Base-by-base conservation (phyloP, 495 filamentous ascomycete species). In the Chaetomium tenue region DNA sequence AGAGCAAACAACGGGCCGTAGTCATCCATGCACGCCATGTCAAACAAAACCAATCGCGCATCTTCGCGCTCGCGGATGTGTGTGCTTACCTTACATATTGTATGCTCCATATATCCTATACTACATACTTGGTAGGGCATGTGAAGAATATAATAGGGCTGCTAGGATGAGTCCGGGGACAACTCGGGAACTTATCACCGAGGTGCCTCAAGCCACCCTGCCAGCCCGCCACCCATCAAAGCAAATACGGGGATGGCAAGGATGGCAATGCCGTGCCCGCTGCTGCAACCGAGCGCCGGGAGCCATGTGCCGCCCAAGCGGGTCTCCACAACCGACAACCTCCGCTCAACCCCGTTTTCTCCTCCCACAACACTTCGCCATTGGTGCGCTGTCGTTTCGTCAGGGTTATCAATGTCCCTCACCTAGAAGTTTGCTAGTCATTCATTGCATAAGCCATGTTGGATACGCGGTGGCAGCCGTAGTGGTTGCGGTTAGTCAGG, bases 241-340 rank as follows among this genome's bases (percentile, higher is more conserved):
- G 15, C 51, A 44, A 44, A 50, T 9, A 50, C 46, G 8, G 46
- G n/a, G n/a, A n/a, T n/a, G n/a, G n/a, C n/a, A n/a, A n/a, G n/a
- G 46, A 50, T 50, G 44, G 4, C 12, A 30, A 25, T 8, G 48
- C 13, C 15, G 23, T 23, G 16, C 15, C 13, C 13, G 11, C 26
- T 53, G 23, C 23, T 26, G 23, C 48, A 52, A 50, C 16, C 47
- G 47, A 50, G 18, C 8, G 13, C 25, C 23, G 26, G 11, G 23
- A 18, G 26, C n/a, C 54, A 57, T 57, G 55, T 58, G 55, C 55
- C 55, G 55, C 44, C 23, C 18, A 20, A 56, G 20, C 37, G 57
- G 42, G 18, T 30, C 42, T 60, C 42, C 42, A 60, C 42, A 37
- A 13, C 57, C 57, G 42, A 13, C 11, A 18, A 3, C 26, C 57